Percentiles rank a stretch among this genome's conserved stretches.
Conservation (phyloP, 148 eudicot species). For the Persicaria tinctoria region DNA sequence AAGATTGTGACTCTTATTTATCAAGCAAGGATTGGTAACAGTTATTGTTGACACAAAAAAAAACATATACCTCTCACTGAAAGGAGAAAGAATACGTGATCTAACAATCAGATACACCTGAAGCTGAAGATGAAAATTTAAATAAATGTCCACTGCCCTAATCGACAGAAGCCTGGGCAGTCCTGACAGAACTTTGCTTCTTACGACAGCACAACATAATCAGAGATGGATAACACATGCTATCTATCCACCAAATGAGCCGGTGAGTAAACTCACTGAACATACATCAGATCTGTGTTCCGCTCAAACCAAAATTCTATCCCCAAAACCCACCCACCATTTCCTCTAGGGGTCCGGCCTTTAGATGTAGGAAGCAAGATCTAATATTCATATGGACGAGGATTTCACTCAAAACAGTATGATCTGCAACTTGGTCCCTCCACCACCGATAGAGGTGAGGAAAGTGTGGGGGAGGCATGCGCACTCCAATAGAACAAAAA, state of each 20-base stretch:
- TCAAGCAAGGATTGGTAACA: neutral
- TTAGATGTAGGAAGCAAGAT: constrained; percentile 1
- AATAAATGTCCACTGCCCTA: neutral
- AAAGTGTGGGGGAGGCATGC: neutral
- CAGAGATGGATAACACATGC: neutral
- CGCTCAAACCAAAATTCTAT: neutral
- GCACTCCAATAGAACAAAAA: neutral
- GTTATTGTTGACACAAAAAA: neutral
- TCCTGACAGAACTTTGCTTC: neutral
- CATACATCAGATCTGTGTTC: neutral
- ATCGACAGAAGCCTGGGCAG: neutral
- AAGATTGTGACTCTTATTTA: neutral
- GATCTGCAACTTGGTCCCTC: neutral
- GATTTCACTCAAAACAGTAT: neutral
- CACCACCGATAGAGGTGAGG: neutral
- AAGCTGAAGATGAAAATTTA: neutral
- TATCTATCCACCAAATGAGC: neutral
- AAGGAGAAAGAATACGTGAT: neutral
- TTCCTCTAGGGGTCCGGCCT: neutral
- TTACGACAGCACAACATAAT: neutral
- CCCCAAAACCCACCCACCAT: neutral
- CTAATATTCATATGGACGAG: neutral
- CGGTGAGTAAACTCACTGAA: neutral
- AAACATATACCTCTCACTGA: neutral
- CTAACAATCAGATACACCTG: neutral